Evolutionary conservation across 257 asterid genomes (phyloP), one percentile per base, ranked within the genome.

Genomic region (Solanum megistacrolobum): DNA sequence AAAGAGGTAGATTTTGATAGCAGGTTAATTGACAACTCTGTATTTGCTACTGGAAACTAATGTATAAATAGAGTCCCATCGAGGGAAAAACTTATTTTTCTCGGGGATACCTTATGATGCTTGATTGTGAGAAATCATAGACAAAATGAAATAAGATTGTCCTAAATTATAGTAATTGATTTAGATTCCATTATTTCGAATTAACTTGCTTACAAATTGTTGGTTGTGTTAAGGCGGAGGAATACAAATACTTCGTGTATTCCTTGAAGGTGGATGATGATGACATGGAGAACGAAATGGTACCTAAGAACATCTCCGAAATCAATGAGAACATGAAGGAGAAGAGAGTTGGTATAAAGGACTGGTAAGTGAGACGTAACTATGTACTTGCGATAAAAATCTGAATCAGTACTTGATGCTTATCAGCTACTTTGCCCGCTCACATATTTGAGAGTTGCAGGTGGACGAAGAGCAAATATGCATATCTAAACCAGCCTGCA

Each of bases 401-500:
- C 55, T 11, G 55, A 21, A 41, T 13, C 74, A 62, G 5, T 29
- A 18, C 18, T 31, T 16, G 41, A 41, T 36, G 83, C 48, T 75
- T 21, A 36, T 35, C 83, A 72, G 12, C n/a, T 7, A 72, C 81
- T 13, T 78, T 27, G 35, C 0, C 60, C 3, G 12, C 34, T 41
- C 1, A 14, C 21, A 41, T 25, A 25, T 41, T 29, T 81, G 85
- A 29, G 85, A 36, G 25, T 73, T 92, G 93, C 92, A 93, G 96
- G 95, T 94, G 98, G 96, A 94, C 95, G 7, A 91, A 93, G 89
- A 92, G 96, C 93, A 93, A 89, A 81, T 92, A 94, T 71, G 95
- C 95, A 25, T 93, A 93, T 89, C 86, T 92, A 88, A 93, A 93
- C 90, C 93, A 91, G 87, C 94, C 93, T 36, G 93, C 88, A 35